A percentile compares a stretch with the other conserved stretches of the same genome.
These are phyloP conservation scores for Cutaneotrichosporon sp. DNA, from an alignment of 1,284 basidiomycete species.

Conservation along the genomic window DNA sequence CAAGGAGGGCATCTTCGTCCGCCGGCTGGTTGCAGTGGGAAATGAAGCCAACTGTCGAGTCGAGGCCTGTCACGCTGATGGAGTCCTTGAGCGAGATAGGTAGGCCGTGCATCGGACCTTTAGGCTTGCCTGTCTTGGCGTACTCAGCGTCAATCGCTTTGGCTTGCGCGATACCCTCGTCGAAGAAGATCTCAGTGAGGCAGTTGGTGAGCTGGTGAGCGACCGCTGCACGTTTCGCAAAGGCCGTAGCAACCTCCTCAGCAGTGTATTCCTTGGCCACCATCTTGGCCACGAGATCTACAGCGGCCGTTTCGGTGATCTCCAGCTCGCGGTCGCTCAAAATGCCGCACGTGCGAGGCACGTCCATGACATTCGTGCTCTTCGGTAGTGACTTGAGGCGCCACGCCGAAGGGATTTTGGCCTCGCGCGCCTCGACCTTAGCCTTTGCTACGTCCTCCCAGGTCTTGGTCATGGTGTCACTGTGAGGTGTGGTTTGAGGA, in stretches of 20 bases:
- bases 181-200: constrained; percentile 48
- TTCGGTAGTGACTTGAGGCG: constrained; percentile 25
- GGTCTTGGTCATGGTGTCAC: constrained; percentile 1
- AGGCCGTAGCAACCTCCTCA: constrained; percentile 68
- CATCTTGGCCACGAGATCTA: constrained; percentile 27
- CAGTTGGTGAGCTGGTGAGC: constrained; percentile 65
- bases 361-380: constrained; percentile 52
- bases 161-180: constrained; percentile 42
- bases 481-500: no score
- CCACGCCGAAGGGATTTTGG: constrained; percentile 59
- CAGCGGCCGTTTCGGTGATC: constrained; percentile 56
- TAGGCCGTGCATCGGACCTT: constrained; percentile 50
- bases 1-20: constrained; percentile 15
- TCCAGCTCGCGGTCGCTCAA: constrained; percentile 59
- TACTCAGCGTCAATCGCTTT: constrained; percentile 45
- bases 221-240: constrained; percentile 69
- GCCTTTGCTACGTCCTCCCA: constrained; percentile 56
- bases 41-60: constrained; percentile 20
- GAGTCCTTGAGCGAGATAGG: constrained; percentile 47
- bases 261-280: constrained; percentile 64
- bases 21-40: constrained; percentile 9
- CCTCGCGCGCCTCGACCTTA: constrained; percentile 54
- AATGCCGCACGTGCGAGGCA: constrained; percentile 60
- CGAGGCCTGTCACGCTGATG: constrained; percentile 34
- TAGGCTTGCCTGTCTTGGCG: constrained; percentile 36